Evolutionary conservation across 805 yeast species (phyloP).

Genomic region (Saccharomycopsis sp.): DNA sequence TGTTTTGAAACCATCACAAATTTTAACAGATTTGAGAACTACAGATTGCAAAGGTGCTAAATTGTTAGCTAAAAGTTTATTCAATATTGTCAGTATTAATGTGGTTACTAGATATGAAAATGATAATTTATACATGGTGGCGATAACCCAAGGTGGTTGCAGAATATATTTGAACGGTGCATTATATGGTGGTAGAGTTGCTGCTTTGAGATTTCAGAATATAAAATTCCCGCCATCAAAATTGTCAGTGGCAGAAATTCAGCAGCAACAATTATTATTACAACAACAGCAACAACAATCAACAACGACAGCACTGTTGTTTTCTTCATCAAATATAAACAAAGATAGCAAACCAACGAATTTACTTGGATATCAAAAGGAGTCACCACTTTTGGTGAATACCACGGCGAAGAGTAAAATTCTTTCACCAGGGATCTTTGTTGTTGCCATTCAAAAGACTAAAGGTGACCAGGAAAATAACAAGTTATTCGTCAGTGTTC

Average conservation of each 20-base stretch:
- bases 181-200: constrained; percentile 29
- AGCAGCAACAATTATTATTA: constrained; percentile 28
- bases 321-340: constrained; percentile 30
- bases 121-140: constrained; percentile 62
- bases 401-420: constrained; percentile 54
- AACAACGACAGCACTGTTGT: constrained; percentile 28
- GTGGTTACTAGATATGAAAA: constrained; percentile 61
- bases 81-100: constrained; percentile 53
- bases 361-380: constrained; percentile 44
- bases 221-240: constrained; percentile 63
- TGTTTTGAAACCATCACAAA: constrained; percentile 31
- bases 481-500: constrained; percentile 64
- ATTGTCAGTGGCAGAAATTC: constrained; percentile 32
- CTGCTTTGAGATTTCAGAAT: constrained; percentile 39
- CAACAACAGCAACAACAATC: constrained; percentile 31
- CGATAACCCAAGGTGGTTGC: constrained; percentile 78
- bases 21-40: constrained; percentile 35
- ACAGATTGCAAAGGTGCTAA: constrained; percentile 46
- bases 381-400: constrained; percentile 45
- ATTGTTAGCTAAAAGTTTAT: constrained; percentile 46
- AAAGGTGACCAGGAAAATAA: constrained; percentile 26
- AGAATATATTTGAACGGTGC: constrained; percentile 53
- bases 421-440: constrained; percentile 80
- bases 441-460: constrained; percentile 46
- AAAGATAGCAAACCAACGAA: constrained; percentile 6